Evolutionary conservation across 2,329 filamentous ascomycete species (phyloP), one percentile per base, ranked within the genome.

Genomic region (Botrytis porri): DNA sequence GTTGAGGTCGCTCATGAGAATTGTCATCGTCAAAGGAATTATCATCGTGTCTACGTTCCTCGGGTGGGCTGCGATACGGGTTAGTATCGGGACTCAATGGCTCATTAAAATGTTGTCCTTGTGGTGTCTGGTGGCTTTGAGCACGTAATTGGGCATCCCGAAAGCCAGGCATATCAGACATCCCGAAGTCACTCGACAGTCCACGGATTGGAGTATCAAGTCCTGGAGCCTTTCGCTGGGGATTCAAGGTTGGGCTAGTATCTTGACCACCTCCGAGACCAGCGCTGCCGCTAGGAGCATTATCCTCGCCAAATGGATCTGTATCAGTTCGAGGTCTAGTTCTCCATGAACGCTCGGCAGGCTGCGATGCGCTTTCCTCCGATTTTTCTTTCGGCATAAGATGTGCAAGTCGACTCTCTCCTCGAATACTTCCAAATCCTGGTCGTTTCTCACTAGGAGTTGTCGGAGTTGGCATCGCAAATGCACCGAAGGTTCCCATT

Each of bases 81-180:
- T 99, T 99, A 4, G 96, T 98, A 79, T 97, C 93, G 18, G 96
- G 96, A 81, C 95, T 98, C 80, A 93, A 88, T 0, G 93, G 92
- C 73, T 94, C 93, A 76, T 90, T 86, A n/a, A 61, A 69, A 63
- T 80, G 79, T n/a, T 79, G 80, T 39, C 77, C 80, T 67, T 80
- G 78, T 9, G 81, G 80, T 66, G 80, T 82, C 63, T 82, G 81
- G 41, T 81, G 81, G 35, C 76, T 80, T 75, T 89, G 86, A 39
- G 74, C 73, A 37, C 77, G 75, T 65, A 86, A 82, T 66, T 86
- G 85, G 71, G 88, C 86, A 76, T 89, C 87, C 62, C 87, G 86
- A 75, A 89, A 82, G 80, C 89, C 80, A 85, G 86, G 82, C 83
- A 87, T 85, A 77, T 88, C 88, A 22, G 87, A 84, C 87, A 91